These are phyloP conservation scores for Macrocybe gigantea DNA, from an alignment of 768 basidiomycete species.

Conservation along the genomic window DNA sequence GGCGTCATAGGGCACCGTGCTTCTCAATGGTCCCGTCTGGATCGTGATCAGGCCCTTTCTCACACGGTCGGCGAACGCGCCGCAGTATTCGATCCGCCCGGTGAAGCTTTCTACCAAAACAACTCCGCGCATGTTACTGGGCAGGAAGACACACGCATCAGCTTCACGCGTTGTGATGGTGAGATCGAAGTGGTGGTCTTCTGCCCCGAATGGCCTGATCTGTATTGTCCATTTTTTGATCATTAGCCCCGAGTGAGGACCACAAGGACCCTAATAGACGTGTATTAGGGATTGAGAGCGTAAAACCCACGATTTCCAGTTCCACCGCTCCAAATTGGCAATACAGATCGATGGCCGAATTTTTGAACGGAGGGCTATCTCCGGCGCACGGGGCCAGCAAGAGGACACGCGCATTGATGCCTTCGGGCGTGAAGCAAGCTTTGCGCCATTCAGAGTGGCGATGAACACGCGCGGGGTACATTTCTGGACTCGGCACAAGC, in stretches of 20 bases:
- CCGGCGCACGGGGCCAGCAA: constrained; percentile 8
- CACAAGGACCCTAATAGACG: not conserved
- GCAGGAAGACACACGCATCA: constrained; percentile 6
- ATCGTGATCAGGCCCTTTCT: constrained; percentile 6
- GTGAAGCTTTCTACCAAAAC: constrained; percentile 8
- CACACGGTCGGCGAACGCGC: constrained; percentile 5
- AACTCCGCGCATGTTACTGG: constrained; percentile 6
- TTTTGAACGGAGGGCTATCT: constrained; percentile 5
- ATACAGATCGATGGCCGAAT: constrained; percentile 9
- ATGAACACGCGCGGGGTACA: too few species aligned
- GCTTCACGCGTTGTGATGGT: constrained; percentile 8
- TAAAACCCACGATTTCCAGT: constrained; percentile 9
- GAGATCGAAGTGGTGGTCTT: constrained; percentile 8
- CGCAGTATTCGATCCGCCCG: constrained; percentile 6
- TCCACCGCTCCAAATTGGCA: constrained; percentile 9
- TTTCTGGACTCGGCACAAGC: too few species aligned
- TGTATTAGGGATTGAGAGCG: constrained; percentile 1
- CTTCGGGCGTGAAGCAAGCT: not conserved
- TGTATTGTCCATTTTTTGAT: not conserved
- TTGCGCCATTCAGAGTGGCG: too few species aligned
- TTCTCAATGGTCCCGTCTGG: not conserved
- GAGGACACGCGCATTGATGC: constrained; percentile 8
- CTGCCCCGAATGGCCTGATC: constrained; percentile 8
- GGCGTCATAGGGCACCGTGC: constrained; percentile 1
- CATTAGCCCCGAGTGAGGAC: too few species aligned